Evolutionary conservation across 805 yeast species (phyloP), one percentile per base, ranked within the genome.

Genomic region (Nematodospora valgi): DNA sequence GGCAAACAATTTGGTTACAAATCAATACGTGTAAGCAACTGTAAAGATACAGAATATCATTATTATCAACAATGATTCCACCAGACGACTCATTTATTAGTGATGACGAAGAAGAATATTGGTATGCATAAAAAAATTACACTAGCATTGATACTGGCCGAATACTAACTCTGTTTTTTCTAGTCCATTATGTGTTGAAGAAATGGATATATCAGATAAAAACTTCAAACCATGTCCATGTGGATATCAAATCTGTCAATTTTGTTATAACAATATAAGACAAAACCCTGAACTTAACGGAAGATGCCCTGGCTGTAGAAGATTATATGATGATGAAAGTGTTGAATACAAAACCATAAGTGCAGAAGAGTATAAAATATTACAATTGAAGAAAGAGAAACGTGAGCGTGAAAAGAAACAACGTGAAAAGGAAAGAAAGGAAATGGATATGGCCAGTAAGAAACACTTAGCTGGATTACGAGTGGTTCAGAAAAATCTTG

Each of bases 221-320:
- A 86, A 88, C 65, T 93, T 93, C 72, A 87, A 84, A 59, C 99
- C 99, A n/a, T 93, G 99, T 69, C 98, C 98, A 1, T 93, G 99
- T 67, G 99, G 99, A 13, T 93, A 93, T 54, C 97, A 94, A 59
- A 86, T 93, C 39, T 93, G 99, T 60, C 98, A 91, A 70, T 93
- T 93, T 57, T 93, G 99, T 61, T 93, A 91, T 71, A 93, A 93
- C 65, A 91, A 89, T 58, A 93, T 93, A 51, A 76, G 96, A 45
- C 93, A 87, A 46, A 91, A 91, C 49, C 97, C 97, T 2, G 96
- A 93, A 57, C 68, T 91, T 44, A 89, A 89, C 56, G 98, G 97
- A 3, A 78, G 87, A 47, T 93, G 99, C 64, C 99, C 99, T 2
- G 98, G 95, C 2, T 93, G 99, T 62, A 84, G 99, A 55, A 72